These are phyloP conservation scores for Syncephalastrum racemosum DNA, from an alignment of 371 early-diverging fungal species.

Conservation along the genomic window DNA sequence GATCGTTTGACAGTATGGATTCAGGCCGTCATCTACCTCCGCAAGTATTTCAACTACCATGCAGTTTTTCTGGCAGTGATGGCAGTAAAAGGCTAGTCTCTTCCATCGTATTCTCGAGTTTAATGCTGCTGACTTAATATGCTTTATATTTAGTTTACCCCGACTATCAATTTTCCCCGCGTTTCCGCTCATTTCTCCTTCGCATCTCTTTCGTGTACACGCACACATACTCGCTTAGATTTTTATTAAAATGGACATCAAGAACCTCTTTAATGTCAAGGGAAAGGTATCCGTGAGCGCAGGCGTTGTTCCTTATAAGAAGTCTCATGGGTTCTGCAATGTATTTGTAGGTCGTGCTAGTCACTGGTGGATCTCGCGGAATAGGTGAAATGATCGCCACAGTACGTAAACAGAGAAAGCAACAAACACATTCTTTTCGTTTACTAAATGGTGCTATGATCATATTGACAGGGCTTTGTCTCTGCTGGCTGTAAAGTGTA, in stretches of 20 bases:
- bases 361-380: slow-evolving; percentile 84
- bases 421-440: neutral
- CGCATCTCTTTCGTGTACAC: neutral
- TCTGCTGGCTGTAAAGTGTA: slow-evolving; percentile 75
- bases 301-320: slow-evolving; percentile 41
- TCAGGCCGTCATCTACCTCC: slow-evolving; percentile 2
- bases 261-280: slow-evolving; percentile 65
- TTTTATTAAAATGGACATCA: slow-evolving; percentile 44
- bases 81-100: too few relatives aligned
- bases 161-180: neutral
- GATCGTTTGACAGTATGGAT: too few relatives aligned
- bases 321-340: slow-evolving; percentile 15
- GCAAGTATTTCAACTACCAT: too few relatives aligned
- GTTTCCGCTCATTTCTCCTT: slow-evolving; percentile 1
- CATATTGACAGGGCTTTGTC: slow-evolving; percentile 54
- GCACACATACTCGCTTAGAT: neutral
- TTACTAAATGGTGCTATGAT: neutral
- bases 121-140: too few relatives aligned
- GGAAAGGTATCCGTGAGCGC: slow-evolving; percentile 47
- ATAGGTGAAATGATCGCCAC: slow-evolving; percentile 63
- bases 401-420: slow-evolving; percentile 7
- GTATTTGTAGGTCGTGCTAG: slow-evolving; percentile 63
- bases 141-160: neutral
- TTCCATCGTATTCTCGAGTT: too few relatives aligned
- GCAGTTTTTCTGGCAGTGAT: too few relatives aligned